Base-by-base conservation (phyloP, 2,329 filamentous ascomycete genomes). In the Coleophoma crateriformis region DNA sequence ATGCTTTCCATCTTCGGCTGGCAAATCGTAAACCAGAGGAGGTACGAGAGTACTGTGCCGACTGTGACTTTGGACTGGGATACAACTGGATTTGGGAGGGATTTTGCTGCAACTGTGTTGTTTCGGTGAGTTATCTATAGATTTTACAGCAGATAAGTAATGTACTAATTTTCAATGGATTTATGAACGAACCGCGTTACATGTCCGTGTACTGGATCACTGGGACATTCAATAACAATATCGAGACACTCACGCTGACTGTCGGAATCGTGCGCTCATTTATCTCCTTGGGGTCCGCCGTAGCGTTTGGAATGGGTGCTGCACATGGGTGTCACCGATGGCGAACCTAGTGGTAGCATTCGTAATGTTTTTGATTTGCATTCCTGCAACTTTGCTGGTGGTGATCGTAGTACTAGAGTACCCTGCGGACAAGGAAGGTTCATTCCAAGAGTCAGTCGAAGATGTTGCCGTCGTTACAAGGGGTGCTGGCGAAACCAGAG, bases 161-260 rank as follows among this genome's bases (percentile, higher is more conserved):
- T 27, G 19, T 19, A 4, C 27, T 27, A 10, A 27, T 4, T 7
- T 38, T 17, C 5, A 14, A 33, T 71, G 85, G 52, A 79, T 81
- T 0, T 65, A 57, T 87, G 13, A 88, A 88, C 63, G 75, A 78
- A 54, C 72, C 71, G 0, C 70, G 77, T 40, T 88, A 88, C 60
- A 73, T 88, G 53, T 48, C 11, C 43, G 80, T 78, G 7, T 87
- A 88, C 69, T 88, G 88, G 60, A 71, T 88, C 51, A 64, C 77
- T 1, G 75, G 73, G 3, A 67, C 72, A 2, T 78, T 76, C 61
- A 74, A 75, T 51, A 67, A 75, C 50, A 74, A 78, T 45, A 62
- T 77, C 6, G 72, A 76, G 56, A 77, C 74, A 0, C 55, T 78
- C n/a, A 74, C 75, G 0, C 65, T 77, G 0, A 70, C 67, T 2